These are phyloP conservation scores for Triangularia verruculosa DNA, from an alignment of 2,329 filamentous ascomycete species.

Conservation along the genomic window DNA sequence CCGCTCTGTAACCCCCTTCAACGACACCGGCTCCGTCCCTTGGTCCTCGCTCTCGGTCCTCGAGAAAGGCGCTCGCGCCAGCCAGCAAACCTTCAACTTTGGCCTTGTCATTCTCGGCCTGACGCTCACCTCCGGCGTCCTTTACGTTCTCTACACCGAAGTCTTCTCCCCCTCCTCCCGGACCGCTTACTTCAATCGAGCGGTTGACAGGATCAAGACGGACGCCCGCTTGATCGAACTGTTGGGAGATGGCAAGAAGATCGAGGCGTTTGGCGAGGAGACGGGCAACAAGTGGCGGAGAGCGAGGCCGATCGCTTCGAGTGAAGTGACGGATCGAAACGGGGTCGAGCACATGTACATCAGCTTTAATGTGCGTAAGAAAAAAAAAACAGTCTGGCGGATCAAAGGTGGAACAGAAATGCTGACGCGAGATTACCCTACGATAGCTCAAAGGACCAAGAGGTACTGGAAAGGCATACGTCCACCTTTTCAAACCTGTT, in stretches of 20 bases:
- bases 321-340: slow-evolving; percentile 64
- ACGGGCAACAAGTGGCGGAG: slow-evolving; percentile 79
- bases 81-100: slow-evolving; percentile 89
- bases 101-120: slow-evolving; percentile 72
- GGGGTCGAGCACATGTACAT: slow-evolving; percentile 80
- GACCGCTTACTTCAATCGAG: slow-evolving; percentile 83
- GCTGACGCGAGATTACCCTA: slow-evolving; percentile 26
- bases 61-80: slow-evolving; percentile 81
- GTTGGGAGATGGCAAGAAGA: slow-evolving; percentile 71
- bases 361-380: slow-evolving; percentile 69
- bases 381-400: no score
- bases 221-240: slow-evolving; percentile 69
- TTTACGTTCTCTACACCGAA: slow-evolving; percentile 74
- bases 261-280: slow-evolving; percentile 77
- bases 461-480: slow-evolving; percentile 67
- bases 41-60: slow-evolving; percentile 72
- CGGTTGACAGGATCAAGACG: slow-evolving; percentile 72
- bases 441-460: slow-evolving; percentile 74
- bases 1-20: slow-evolving; percentile 75
- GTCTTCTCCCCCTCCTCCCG: slow-evolving; percentile 84
- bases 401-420: not conserved
- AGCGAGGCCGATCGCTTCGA: slow-evolving; percentile 62
- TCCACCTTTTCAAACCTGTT: slow-evolving; percentile 72
- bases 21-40: slow-evolving; percentile 77
- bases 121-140: slow-evolving; percentile 68